Percentiles rank a stretch among this genome's conserved stretches.
Evolutionary conservation across 129 eudicot species (phyloP).

Genomic region (Artemisia argyi): DNA sequence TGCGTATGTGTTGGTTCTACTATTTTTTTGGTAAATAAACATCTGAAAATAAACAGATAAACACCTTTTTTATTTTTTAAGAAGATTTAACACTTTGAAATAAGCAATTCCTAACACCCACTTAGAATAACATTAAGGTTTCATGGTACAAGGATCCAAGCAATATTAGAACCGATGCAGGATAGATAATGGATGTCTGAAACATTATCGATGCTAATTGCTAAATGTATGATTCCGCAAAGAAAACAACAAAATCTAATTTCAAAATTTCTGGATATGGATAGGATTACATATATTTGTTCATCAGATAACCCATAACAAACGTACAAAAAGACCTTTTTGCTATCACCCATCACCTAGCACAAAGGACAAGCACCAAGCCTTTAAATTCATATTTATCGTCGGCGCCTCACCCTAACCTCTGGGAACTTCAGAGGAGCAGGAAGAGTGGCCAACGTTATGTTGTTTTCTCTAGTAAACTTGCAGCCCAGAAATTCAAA

Average conservation of each 20-base stretch:
- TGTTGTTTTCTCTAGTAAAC: slow-evolving; percentile 35
- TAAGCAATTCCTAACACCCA: no score
- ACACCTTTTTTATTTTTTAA: no score
- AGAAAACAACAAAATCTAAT: neutral
- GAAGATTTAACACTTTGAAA: no score
- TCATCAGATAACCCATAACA: neutral
- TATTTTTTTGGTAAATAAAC: no score
- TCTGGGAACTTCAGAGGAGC: slow-evolving; percentile 61
- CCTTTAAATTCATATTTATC: slow-evolving; percentile 16
- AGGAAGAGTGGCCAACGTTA: slow-evolving; percentile 57
- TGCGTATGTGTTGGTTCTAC: no score
- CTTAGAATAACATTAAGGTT: neutral
- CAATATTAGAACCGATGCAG: no score
- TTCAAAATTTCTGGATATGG: neutral
- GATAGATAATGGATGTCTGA: neutral
- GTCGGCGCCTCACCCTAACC: slow-evolving; percentile 47
- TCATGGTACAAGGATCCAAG: no score
- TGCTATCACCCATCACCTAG: neutral
- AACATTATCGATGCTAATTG: neutral
- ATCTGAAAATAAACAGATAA: no score
- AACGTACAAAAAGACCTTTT: neutral
- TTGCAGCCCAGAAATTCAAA: slow-evolving; percentile 68
- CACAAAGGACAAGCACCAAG: neutral
- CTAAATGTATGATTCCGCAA: neutral
- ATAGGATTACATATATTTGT: slow-evolving; percentile 1